A percentile compares a stretch with the other conserved stretches of the same genome.
These are phyloP conservation scores for Beverwykella pulmonaria DNA, from an alignment of 495 filamentous ascomycete genomes.

Conservation along the genomic window DNA sequence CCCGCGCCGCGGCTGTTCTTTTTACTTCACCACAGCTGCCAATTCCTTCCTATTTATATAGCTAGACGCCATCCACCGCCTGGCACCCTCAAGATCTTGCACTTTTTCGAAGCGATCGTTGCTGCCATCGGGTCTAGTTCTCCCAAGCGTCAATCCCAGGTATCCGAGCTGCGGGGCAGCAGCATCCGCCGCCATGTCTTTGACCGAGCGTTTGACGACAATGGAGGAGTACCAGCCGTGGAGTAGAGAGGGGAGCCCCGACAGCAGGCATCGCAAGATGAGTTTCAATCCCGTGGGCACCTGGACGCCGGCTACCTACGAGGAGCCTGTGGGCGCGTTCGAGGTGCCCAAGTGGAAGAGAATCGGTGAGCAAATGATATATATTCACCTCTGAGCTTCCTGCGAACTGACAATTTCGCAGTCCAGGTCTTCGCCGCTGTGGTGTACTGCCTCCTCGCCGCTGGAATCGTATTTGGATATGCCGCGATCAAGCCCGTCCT, in stretches of 20 bases:
- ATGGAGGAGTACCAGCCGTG: slow-evolving; percentile 43
- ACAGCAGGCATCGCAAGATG: slow-evolving; percentile 43
- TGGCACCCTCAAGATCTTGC: not conserved
- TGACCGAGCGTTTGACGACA: slow-evolving; percentile 36
- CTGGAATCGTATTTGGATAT: slow-evolving; percentile 81
- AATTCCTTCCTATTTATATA: not conserved
- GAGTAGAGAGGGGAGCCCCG: slow-evolving; percentile 37
- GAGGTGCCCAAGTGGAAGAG: slow-evolving; percentile 58
- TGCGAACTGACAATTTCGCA: slow-evolving; percentile 34
- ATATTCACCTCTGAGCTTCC: not conserved
- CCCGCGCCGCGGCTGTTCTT: slow-evolving; percentile 6
- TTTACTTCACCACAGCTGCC: not conserved
- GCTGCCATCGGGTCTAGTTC: not conserved
- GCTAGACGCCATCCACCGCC: slow-evolving; percentile 3
- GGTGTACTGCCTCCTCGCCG: slow-evolving; percentile 78
- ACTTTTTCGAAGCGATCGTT: not conserved
- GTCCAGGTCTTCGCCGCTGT: slow-evolving; percentile 68
- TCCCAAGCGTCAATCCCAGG: not conserved
- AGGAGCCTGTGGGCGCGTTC: slow-evolving; percentile 47
- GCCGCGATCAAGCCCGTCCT: slow-evolving; percentile 83
- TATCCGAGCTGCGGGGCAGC: not conserved
- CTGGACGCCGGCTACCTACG: slow-evolving; percentile 40
- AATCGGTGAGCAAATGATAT: slow-evolving; percentile 46
- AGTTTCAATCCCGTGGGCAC: slow-evolving; percentile 48
- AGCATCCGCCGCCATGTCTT: slow-evolving; percentile 31